Evolutionary conservation across 208 protist genomes (phyloP).

Genomic region (Crithidia bombi): DNA sequence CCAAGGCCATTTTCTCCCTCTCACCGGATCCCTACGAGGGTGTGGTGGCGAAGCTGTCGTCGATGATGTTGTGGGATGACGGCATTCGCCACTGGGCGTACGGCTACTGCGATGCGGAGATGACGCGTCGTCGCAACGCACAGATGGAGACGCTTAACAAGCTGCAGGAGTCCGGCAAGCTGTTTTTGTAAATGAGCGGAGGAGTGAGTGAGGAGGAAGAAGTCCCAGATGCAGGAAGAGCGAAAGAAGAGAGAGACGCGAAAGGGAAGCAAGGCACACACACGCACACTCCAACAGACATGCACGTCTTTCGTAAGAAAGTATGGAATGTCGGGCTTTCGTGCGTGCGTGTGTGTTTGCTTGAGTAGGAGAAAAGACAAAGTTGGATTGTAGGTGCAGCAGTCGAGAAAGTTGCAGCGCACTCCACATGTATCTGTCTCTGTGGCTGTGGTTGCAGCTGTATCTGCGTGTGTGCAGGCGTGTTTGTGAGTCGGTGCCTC

Average conservation of each 20-base stretch:
- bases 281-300: not conserved
- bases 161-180: conserved; percentile 59
- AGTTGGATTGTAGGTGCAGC: no score
- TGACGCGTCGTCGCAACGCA: conserved; percentile 50
- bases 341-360: no score
- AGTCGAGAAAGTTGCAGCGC: no score
- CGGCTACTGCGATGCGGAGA: conserved; percentile 61
- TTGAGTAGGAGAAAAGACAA: no score
- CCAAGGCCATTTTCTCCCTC: conserved; percentile 74
- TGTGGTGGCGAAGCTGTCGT: conserved; percentile 81
- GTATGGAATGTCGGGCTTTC: no score
- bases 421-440: no score
- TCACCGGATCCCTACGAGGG: conserved; percentile 87
- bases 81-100: conserved; percentile 67
- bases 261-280: not conserved
- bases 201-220: not conserved
- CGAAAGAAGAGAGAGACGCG: not conserved
- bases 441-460: no score
- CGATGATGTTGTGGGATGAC: conserved; percentile 88
- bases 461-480: no score
- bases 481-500: no score
- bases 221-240: not conserved
- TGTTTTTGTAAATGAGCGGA: conserved; percentile 52
- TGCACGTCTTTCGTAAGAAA: no score
- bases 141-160: conserved; percentile 56